Base-by-base conservation (phyloP, 148 eudicot genomes). In the Heliosperma pusillum region DNA sequence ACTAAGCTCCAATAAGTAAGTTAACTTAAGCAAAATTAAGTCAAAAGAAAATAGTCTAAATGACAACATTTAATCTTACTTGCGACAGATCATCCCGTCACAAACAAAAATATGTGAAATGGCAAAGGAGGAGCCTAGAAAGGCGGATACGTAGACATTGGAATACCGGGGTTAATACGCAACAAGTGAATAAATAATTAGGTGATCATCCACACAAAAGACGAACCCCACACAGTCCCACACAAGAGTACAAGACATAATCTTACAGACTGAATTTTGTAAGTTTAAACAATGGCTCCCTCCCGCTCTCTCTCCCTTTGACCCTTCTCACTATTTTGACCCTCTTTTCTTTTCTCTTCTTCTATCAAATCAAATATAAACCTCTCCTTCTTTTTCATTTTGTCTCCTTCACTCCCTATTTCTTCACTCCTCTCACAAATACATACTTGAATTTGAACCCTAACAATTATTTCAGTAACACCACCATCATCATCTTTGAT, bases 211-310 rank as follows among this genome's bases (percentile, higher is more conserved):
- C n/a, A n/a, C n/a, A n/a, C n/a, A n/a, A n/a, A n/a, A n/a, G n/a
- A n/a, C n/a, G n/a, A n/a, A n/a, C n/a, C n/a, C n/a, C n/a, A n/a
- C n/a, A n/a, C n/a, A n/a, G n/a, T n/a, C n/a, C 16, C 52, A 45
- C 52, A 45, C 52, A 45, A 45, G 57, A 2, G 13, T 16, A 52
- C 11, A 58, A n/a, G n/a, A n/a, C n/a, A n/a, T n/a, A n/a, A n/a
- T n/a, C n/a, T n/a, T n/a, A n/a, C n/a, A n/a, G n/a, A n/a, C 64
- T 80, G 81, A 83, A 80, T 27, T 80, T 85, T 75, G 85, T 40
- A 85, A 79, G 87, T 88, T 88, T 88, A 82, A 88, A 88, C 84
- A 80, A 87, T 80, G 79, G 87, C 84, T 78, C 87, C 71, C 77
- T 86, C 91, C 88, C 91, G 88, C 69, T 65, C 69, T 12, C 72